A percentile compares a stretch with the other conserved stretches of the same genome.
phyloP scores from a whole-genome alignment of 371 early-diverging fungal genomes.

The Chytridium lagenaria region DNA sequence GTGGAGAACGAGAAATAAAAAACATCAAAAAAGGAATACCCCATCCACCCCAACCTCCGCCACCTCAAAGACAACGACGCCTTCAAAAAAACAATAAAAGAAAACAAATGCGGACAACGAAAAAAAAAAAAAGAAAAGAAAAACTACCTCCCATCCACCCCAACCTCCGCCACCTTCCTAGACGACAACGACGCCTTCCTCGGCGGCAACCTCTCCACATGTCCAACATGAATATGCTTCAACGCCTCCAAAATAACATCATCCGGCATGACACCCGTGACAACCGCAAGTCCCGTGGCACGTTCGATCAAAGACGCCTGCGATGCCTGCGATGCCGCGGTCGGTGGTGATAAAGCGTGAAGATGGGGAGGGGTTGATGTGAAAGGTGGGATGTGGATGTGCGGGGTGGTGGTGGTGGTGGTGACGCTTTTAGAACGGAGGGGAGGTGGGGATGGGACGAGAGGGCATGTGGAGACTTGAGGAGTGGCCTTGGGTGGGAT shows the following conservation, averaged over 20 bases:
- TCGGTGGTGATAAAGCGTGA: no score
- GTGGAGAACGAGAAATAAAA: not conserved
- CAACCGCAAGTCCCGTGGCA: no score
- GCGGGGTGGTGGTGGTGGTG: no score
- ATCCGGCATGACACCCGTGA: slow-evolving; percentile 1
- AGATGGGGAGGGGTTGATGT: no score
- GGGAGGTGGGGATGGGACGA: no score
- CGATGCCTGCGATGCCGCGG: no score
- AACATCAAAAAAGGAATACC: not conserved
- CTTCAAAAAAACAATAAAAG: not conserved
- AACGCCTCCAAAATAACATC: slow-evolving; percentile 7
- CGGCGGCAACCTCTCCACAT: slow-evolving; percentile 10
- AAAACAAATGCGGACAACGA: not conserved
- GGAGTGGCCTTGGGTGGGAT: no score
- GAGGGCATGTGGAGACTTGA: no score
- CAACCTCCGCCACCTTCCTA: slow-evolving; percentile 8
- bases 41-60: slow-evolving; percentile 3
- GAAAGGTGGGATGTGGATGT: no score
- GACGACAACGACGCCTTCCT: slow-evolving; percentile 6
- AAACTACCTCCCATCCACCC: not conserved
- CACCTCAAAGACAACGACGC: no score
- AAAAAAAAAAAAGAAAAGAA: not conserved
- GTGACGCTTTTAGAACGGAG: no score
- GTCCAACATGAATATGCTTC: slow-evolving; percentile 1
- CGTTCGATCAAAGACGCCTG: no score